phyloP scores from a whole-genome alignment of 805 yeast genomes.

The Saturnispora halmiae region DNA sequence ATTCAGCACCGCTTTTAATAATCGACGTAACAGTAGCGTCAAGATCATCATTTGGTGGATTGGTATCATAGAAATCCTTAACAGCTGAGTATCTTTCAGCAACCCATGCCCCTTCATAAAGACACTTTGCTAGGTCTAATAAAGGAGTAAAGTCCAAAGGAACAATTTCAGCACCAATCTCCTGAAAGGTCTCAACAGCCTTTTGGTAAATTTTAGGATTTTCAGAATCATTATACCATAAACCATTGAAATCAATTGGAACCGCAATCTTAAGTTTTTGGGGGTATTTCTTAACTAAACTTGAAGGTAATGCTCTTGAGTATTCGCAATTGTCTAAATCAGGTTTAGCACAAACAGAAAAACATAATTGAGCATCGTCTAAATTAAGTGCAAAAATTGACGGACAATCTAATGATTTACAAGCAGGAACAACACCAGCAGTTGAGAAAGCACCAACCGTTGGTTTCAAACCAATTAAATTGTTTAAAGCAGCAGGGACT shows the following conservation, averaged over 20 bases:
- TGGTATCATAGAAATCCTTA: conserved; percentile 57
- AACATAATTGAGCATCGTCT: conserved; percentile 73
- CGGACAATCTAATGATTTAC: conserved; percentile 88
- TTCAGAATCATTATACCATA: conserved; percentile 73
- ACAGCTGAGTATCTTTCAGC: conserved; percentile 87
- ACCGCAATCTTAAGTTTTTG: conserved; percentile 61
- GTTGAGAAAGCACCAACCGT: conserved; percentile 83
- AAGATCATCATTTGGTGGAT: conserved; percentile 60
- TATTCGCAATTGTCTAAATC: conserved; percentile 68
- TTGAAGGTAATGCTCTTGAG: conserved; percentile 64
- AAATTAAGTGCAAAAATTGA: conserved; percentile 74
- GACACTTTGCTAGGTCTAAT: conserved; percentile 71
- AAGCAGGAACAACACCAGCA: conserved; percentile 93
- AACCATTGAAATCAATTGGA: conserved; percentile 50
- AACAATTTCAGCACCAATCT: conserved; percentile 49
- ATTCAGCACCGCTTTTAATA: conserved; percentile 67
- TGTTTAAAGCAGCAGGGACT: conserved; percentile 93
- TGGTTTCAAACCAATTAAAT: conserved; percentile 87
- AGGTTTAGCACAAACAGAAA: conserved; percentile 59
- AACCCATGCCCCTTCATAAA: conserved; percentile 99
- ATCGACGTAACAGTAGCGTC: conserved; percentile 80
- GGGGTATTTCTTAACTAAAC: conserved; percentile 54
- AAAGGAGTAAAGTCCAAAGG: conserved; percentile 67
- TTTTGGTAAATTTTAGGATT: conserved; percentile 60
- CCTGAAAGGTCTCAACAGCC: conserved; percentile 48